These are phyloP conservation scores for Pichia sp. DNA, from an alignment of 1,139 yeast genomes.

Conservation along the genomic window DNA sequence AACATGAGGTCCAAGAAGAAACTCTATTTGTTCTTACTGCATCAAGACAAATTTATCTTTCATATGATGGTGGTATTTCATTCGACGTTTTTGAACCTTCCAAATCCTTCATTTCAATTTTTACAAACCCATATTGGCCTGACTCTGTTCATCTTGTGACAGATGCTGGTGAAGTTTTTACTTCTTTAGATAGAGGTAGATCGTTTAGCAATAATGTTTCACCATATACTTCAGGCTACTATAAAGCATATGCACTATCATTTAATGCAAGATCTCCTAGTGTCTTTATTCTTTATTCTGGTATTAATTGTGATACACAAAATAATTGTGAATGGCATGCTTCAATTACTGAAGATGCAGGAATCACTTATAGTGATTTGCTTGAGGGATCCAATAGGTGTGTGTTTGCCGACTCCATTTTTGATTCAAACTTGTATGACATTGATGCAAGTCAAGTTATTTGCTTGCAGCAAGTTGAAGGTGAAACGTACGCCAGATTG, in stretches of 20 bases:
- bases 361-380: slow-evolving; percentile 49
- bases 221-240: slow-evolving; percentile 32
- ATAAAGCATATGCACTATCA: slow-evolving; percentile 25
- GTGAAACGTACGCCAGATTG: slow-evolving; percentile 25
- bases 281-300: slow-evolving; percentile 67
- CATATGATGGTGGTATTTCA: slow-evolving; percentile 51
- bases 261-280: slow-evolving; percentile 50
- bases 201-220: slow-evolving; percentile 37
- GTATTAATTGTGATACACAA: slow-evolving; percentile 43
- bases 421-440: slow-evolving; percentile 26
- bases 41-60: slow-evolving; percentile 45
- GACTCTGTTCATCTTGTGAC: slow-evolving; percentile 60
- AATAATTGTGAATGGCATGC: slow-evolving; percentile 48
- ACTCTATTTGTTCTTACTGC: slow-evolving; percentile 60
- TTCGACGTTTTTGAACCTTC: slow-evolving; percentile 32
- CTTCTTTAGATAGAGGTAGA: slow-evolving; percentile 63
- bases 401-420: slow-evolving; percentile 54
- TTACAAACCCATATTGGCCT: slow-evolving; percentile 53
- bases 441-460: slow-evolving; percentile 42
- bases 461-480: slow-evolving; percentile 39
- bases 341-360: slow-evolving; percentile 55
- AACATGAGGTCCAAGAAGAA: slow-evolving; percentile 39
- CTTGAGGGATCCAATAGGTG: slow-evolving; percentile 48
- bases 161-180: slow-evolving; percentile 38
- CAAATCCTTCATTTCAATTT: slow-evolving; percentile 45